phyloP scores from a whole-genome alignment of 1,284 basidiomycete genomes.

The Austroboletus olivaceoglutinosus region DNA sequence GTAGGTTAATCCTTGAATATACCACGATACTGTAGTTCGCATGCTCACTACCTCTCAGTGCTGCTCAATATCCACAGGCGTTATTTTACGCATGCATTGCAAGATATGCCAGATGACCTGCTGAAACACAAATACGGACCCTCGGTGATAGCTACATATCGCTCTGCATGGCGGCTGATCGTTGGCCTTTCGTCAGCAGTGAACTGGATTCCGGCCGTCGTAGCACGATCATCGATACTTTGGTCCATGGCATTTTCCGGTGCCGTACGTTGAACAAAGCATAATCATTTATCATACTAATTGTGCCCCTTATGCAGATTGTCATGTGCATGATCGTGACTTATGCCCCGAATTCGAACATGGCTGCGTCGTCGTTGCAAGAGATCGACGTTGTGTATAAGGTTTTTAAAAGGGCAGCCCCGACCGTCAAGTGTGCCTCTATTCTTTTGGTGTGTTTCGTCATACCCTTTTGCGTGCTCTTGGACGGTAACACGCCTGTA shows the following conservation, averaged over 20 bases:
- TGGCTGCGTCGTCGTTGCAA: conserved; percentile 53
- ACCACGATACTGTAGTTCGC: not conserved
- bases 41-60: conserved; percentile 37
- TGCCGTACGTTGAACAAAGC: conserved; percentile 45
- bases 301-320: conserved; percentile 42
- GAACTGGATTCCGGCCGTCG: conserved; percentile 37
- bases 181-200: conserved; percentile 46
- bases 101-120: conserved; percentile 54
- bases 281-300: not conserved
- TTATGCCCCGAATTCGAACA: conserved; percentile 53
- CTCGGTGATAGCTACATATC: conserved; percentile 68
- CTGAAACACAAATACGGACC: conserved; percentile 60
- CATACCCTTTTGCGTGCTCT: not conserved
- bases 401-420: conserved; percentile 53
- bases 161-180: conserved; percentile 64
- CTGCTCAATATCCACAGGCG: conserved; percentile 65
- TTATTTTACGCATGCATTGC: conserved; percentile 65
- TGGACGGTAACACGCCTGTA: conserved; percentile 19
- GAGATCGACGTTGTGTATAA: conserved; percentile 52
- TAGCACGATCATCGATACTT: conserved; percentile 47
- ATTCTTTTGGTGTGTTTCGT: conserved; percentile 47
- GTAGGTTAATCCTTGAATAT: conserved; percentile 37
- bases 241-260: conserved; percentile 65
- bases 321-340: conserved; percentile 66
- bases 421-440: conserved; percentile 46